phyloP scores from a whole-genome alignment of 495 filamentous ascomycete genomes.

The Aspergillus egyptiacus region DNA sequence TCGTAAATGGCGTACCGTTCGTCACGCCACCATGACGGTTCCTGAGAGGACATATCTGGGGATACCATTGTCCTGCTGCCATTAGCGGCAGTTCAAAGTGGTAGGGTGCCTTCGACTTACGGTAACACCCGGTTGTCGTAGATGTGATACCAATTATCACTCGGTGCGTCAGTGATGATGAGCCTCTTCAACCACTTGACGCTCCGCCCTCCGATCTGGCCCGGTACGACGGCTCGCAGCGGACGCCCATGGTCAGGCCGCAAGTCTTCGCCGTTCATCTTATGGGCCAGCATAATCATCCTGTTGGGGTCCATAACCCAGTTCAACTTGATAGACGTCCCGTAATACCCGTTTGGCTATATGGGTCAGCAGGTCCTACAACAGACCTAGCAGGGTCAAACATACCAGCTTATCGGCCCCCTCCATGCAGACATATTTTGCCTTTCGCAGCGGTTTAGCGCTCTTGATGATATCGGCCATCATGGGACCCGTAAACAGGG shows the following conservation, averaged over 20 bases:
- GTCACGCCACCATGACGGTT: conserved; percentile 80
- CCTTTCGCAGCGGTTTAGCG: conserved; percentile 63
- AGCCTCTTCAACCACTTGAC: conserved; percentile 93
- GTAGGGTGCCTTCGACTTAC: conserved; percentile 24
- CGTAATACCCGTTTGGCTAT: conserved; percentile 84
- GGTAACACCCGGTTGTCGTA: conserved; percentile 91
- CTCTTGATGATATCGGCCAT: conserved; percentile 66
- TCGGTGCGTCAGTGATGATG: conserved; percentile 70
- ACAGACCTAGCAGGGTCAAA: not conserved
- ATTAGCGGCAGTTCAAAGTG: not conserved
- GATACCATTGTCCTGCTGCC: conserved; percentile 62
- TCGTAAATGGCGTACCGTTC: conserved; percentile 95
- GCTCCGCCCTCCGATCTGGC: conserved; percentile 89
- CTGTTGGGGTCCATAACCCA: conserved; percentile 83
- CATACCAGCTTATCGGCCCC: conserved; percentile 75
- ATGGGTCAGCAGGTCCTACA: not conserved
- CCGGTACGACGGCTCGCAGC: conserved; percentile 77
- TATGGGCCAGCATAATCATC: conserved; percentile 85
- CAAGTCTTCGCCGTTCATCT: conserved; percentile 86
- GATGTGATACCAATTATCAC: conserved; percentile 95
- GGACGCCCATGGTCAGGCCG: conserved; percentile 86
- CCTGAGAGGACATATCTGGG: conserved; percentile 70
- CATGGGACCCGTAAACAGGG: conserved; percentile 80
- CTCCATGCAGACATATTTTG: conserved; percentile 88
- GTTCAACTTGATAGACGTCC: conserved; percentile 80